These are phyloP conservation scores for Limonium bicolor DNA, from an alignment of 148 eudicot genomes.

Conservation along the genomic window DNA sequence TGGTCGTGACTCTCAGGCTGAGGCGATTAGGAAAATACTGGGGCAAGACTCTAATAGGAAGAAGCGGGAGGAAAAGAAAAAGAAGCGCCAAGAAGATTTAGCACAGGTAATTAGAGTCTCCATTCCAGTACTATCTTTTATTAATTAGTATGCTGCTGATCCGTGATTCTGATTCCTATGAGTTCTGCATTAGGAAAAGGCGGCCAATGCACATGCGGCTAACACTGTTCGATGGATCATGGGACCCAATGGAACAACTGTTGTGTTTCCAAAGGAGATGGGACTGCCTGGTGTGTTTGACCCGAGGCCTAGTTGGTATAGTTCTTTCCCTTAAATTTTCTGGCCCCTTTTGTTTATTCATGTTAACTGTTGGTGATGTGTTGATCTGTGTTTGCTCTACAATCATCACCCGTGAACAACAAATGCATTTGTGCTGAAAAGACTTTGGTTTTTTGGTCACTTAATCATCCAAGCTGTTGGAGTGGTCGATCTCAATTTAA, in stretches of 20 bases:
- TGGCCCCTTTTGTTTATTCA: not conserved
- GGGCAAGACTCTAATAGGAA: conserved; percentile 94
- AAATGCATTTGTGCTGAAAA: too few relatives aligned
- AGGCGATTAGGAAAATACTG: conserved; percentile 91
- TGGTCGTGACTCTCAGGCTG: conserved; percentile 41
- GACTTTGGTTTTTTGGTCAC: too few relatives aligned
- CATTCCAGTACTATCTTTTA: conserved; percentile 1
- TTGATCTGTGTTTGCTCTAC: too few relatives aligned
- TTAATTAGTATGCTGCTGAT: not conserved
- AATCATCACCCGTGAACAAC: too few relatives aligned
- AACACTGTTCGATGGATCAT: conserved; percentile 26
- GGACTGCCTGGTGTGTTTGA: conserved; percentile 34
- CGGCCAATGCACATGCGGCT: conserved; percentile 20
- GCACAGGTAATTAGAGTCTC: conserved; percentile 42
- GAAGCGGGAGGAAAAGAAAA: conserved; percentile 78
- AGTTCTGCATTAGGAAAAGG: conserved; percentile 20
- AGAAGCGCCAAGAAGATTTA: conserved; percentile 77
- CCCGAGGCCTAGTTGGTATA: conserved; percentile 19
- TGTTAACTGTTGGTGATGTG: too few relatives aligned
- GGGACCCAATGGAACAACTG: conserved; percentile 37
- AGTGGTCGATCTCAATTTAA: too few relatives aligned
- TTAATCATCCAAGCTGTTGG: too few relatives aligned
- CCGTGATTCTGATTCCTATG: not conserved
- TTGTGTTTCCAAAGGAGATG: conserved; percentile 31
- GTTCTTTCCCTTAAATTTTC: not conserved